Evolutionary conservation across 169 alveolate species (phyloP), one percentile per base, ranked within the genome.

Genomic region (Cryptosporidium parvum): DNA sequence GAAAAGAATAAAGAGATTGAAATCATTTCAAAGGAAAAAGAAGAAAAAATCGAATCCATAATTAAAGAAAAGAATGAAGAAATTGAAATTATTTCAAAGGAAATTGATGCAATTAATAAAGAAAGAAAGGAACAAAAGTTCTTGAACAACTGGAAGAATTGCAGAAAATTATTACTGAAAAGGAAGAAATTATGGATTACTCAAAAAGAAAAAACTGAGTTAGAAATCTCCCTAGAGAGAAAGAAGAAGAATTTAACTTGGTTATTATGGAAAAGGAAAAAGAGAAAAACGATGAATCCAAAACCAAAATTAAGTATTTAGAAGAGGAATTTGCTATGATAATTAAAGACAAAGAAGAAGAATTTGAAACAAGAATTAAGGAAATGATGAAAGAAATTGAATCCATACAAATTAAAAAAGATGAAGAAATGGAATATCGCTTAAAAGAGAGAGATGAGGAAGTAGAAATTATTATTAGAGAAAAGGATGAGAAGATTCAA

Each of bases 371-470:
- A 26, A 56, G 10, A 37, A 65, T 65, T 33, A 65, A 65, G n/a
- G 51, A 65, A 33, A 65, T 31, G 52, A 21, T 48, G 58, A 1
- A 73, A 35, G 72, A 73, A 56, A 31, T 73, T 35, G 70, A 73
- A 16, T n/a, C 68, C 10, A n/a, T 56, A 14, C 59, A 18, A 16
- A n/a, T 16, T 9, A 53, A 58, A 14, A 73, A 58, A 21, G 35
- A 58, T 33, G 14, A 16, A 37, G 86, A 73, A 59, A 56, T 73
- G 7, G 86, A 73, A n/a, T n/a, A 4, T 7, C 45, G 10, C 7
- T 12, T 73, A 12, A 59, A 29, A 12, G 70, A 73, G 14, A 73
- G 10, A 1, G 31, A 14, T 35, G 70, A 29, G 48, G 21, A 56
- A 4, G 1, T 73, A 7, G 85, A 52, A 16, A 14, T 8, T 7